These are phyloP conservation scores for Mercurialis annua DNA, from an alignment of 345 rosid species.

Conservation along the genomic window DNA sequence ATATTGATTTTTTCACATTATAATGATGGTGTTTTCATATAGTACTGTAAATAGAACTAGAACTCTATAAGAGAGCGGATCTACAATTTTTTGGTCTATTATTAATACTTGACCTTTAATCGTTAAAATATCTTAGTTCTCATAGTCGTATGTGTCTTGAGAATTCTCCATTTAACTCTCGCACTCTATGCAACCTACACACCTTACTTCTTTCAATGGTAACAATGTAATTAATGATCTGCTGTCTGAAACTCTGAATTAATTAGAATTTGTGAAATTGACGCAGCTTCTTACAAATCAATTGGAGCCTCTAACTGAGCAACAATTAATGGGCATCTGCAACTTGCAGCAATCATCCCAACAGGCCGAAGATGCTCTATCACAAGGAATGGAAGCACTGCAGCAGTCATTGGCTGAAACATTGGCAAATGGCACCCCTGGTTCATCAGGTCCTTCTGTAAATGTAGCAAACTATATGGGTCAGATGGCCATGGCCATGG, in stretches of 20 bases:
- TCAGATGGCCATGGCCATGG: slow-evolving; percentile 99
- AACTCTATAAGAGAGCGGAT: no score
- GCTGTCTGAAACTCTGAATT: not conserved
- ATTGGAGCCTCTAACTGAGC: slow-evolving; percentile 89
- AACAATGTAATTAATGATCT: not conserved
- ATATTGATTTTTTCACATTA: no score
- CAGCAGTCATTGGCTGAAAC: slow-evolving; percentile 77
- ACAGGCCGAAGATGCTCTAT: no score
- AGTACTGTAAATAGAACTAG: no score
- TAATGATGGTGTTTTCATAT: no score
- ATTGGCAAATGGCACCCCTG: slow-evolving; percentile 67
- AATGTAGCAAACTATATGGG: slow-evolving; percentile 96
- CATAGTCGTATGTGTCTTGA: not conserved
- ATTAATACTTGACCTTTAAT: no score
- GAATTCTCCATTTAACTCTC: not conserved
- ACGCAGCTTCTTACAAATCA: slow-evolving; percentile 82
- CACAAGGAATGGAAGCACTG: no score
- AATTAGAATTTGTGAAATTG: slow-evolving; percentile 9
- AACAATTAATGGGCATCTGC: slow-evolving; percentile 56
- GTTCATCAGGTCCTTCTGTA: slow-evolving; percentile 61
- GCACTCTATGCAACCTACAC: not conserved
- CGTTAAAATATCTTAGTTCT: not conserved
- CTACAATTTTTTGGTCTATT: no score
- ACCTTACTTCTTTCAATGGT: not conserved
- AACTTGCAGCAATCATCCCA: slow-evolving; percentile 90